Conservation (phyloP, 768 basidiomycete genomes). For the Asterophora parasitica region DNA sequence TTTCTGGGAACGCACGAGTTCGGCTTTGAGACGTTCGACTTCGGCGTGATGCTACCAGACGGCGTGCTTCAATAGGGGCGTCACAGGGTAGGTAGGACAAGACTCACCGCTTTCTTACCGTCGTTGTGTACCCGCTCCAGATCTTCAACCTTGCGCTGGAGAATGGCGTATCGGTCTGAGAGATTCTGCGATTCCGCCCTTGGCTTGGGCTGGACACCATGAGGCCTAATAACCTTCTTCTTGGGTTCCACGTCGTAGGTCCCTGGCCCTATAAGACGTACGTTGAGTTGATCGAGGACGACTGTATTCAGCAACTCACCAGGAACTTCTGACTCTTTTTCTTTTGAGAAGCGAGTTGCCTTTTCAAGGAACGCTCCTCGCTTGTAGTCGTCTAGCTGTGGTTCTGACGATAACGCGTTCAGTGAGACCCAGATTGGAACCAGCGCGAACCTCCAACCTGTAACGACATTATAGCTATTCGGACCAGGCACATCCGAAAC, state of each 20-base stretch:
- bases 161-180: constrained; percentile 45
- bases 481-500: constrained; percentile 51
- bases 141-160: constrained; percentile 63
- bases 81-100: background rate
- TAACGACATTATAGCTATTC: constrained; percentile 38
- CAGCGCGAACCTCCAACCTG: constrained; percentile 24
- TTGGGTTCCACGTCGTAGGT: constrained; percentile 23
- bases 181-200: constrained; percentile 17
- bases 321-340: constrained; percentile 35
- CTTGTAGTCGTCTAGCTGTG: constrained; percentile 48
- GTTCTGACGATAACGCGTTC: constrained; percentile 24
- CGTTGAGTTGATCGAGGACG: background rate
- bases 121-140: constrained; percentile 59
- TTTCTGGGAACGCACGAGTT: constrained; percentile 47
- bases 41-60: constrained; percentile 46
- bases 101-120: constrained; percentile 58
- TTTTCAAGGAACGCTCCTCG: constrained; percentile 57
- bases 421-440: background rate
- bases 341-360: constrained; percentile 44
- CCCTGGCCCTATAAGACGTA: constrained; percentile 27
- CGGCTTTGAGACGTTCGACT: constrained; percentile 53
- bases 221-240: constrained; percentile 23
- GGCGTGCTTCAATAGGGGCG: constrained; percentile 21
- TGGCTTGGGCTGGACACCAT: constrained; percentile 15
- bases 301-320: constrained; percentile 28